Conservation (phyloP, 2,329 filamentous ascomycete species). For the Beauveria sp. region DNA sequence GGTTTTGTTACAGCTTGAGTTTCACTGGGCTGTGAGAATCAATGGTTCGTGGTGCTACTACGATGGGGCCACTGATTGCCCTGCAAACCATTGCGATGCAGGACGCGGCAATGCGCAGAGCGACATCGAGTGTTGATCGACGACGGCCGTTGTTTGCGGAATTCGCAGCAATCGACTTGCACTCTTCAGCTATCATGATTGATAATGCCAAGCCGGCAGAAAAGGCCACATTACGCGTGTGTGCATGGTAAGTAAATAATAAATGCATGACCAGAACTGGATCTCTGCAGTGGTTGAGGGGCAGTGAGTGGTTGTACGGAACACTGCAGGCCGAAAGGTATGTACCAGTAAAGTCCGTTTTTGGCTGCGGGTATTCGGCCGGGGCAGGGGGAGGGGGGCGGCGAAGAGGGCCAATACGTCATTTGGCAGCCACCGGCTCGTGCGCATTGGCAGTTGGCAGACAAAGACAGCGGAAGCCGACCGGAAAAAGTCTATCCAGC, state of each 20-base stretch:
- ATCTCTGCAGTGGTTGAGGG: too few relatives aligned
- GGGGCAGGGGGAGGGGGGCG: neutral
- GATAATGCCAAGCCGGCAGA: neutral
- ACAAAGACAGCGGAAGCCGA: neutral
- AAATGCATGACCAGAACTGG: neutral
- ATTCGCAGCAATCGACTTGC: neutral
- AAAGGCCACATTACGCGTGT: too few relatives aligned
- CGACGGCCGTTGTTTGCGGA: neutral
- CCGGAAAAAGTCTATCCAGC: neutral
- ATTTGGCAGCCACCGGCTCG: neutral
- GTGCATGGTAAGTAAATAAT: neutral
- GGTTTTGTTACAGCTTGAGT: neutral
- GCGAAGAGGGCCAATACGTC: neutral
- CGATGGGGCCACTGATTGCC: neutral
- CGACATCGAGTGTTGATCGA: neutral
- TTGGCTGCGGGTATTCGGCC: slow-evolving; percentile 1
- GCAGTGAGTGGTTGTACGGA: too few relatives aligned
- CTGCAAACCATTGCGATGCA: neutral
- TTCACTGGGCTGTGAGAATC: neutral
- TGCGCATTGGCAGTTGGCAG: neutral
- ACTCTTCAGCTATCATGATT: neutral
- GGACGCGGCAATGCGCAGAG: neutral
- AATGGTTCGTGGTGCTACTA: neutral
- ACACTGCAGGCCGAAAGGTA: too few relatives aligned
- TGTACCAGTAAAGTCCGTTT: neutral